Evolutionary conservation across 2,329 filamentous ascomycete species (phyloP).

Genomic region (Aureobasidium pullulans): DNA sequence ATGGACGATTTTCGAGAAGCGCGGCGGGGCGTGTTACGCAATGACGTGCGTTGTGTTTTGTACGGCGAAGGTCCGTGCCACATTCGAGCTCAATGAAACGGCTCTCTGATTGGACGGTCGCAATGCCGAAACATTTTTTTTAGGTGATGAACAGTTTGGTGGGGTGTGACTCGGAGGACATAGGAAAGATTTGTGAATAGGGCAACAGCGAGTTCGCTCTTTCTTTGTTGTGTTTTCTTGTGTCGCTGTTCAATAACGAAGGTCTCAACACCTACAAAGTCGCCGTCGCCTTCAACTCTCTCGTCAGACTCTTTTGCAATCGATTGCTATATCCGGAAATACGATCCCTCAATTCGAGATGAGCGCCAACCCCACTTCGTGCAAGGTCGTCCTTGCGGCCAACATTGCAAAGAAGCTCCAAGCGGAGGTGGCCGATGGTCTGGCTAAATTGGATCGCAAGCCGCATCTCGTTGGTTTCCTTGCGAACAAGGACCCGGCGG

Average conservation of each 20-base stretch:
- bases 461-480: constrained; percentile 86
- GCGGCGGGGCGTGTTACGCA: neutral
- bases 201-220: neutral
- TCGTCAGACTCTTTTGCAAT: neutral
- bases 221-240: neutral
- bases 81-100: neutral
- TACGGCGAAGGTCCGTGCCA: neutral
- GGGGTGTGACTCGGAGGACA: constrained; percentile 6
- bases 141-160: neutral
- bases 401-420: constrained; percentile 79
- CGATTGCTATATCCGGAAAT: neutral
- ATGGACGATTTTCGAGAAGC: neutral
- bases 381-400: constrained; percentile 88
- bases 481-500: constrained; percentile 84
- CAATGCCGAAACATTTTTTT: constrained; percentile 13
- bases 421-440: constrained; percentile 66
- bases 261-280: constrained; percentile 3
- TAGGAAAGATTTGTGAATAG: neutral
- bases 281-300: neutral
- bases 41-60: constrained; percentile 1
- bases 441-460: constrained; percentile 62
- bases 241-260: neutral
- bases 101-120: neutral
- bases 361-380: constrained; percentile 41
- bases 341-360: neutral